Percentiles rank a stretch among this genome's conserved stretches.
Evolutionary conservation across 345 rosid genomes (phyloP).

Genomic region (Garcia nutans): DNA sequence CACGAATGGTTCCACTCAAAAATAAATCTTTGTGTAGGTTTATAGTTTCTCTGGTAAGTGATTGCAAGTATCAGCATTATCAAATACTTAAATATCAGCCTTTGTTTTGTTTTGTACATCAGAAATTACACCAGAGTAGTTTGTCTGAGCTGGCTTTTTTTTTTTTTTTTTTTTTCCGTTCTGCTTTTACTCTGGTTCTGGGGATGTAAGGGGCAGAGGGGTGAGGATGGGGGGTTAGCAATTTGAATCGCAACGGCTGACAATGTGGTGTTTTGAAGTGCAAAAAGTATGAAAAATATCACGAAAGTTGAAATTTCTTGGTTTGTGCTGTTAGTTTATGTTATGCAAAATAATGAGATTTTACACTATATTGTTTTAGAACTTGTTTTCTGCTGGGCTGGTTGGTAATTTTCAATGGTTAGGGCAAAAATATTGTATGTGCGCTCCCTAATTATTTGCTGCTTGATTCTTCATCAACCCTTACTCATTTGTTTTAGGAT

Average conservation of each 20-base stretch:
- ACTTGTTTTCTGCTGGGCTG: not conserved
- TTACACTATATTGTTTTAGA: not conserved
- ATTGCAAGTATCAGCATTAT: no score
- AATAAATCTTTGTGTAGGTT: not conserved
- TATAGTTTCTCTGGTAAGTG: not conserved
- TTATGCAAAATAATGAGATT: not conserved
- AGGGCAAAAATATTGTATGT: not conserved
- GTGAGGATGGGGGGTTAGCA: no score
- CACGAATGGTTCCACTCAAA: not conserved
- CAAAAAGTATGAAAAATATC: not conserved
- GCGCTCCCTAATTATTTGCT: not conserved
- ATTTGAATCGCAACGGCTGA: not conserved
- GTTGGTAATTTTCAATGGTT: not conserved
- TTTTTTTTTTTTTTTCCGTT: no score
- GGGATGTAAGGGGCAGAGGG: not conserved
- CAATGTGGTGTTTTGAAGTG: not conserved
- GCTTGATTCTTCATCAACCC: not conserved
- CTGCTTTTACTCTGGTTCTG: not conserved
- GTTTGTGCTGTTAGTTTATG: not conserved
- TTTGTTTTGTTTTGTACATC: not conserved
- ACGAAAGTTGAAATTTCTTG: not conserved
- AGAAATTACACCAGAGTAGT: not conserved
- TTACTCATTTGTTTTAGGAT: not conserved
- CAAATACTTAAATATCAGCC: not conserved
- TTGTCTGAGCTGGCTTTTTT: not conserved